Evolutionary conservation across 1,284 basidiomycete species (phyloP).

Genomic region (Sutorius eximius): DNA sequence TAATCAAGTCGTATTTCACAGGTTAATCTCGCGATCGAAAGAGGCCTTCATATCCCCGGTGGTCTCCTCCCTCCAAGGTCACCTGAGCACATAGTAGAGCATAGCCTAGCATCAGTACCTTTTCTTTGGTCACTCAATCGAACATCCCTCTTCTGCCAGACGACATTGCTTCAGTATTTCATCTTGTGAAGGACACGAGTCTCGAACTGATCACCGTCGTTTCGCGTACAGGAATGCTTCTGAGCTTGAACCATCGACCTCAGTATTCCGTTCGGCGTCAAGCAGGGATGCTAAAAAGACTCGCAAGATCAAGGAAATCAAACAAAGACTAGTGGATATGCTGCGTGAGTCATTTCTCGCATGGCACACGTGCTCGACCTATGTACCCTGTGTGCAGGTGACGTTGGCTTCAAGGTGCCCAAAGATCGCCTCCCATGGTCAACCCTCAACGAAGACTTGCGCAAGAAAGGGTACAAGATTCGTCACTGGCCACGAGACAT

Average conservation of each 20-base stretch:
- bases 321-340: conserved; percentile 8
- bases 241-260: background rate
- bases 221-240: background rate
- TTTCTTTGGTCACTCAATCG: too few species aligned
- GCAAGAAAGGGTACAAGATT: conserved; percentile 1
- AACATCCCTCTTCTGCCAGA: too few species aligned
- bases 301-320: conserved; percentile 9
- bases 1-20: background rate
- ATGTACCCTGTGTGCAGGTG: background rate
- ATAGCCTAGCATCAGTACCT: background rate
- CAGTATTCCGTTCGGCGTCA: too few species aligned
- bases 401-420: background rate
- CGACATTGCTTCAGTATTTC: background rate
- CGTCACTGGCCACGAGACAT: conserved; percentile 6
- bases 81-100: too few species aligned
- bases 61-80: background rate
- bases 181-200: background rate
- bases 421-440: conserved; percentile 10
- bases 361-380: background rate
- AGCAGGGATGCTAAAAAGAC: too few species aligned
- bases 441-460: too few species aligned
- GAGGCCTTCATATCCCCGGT: background rate
- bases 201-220: background rate
- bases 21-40: background rate
- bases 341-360: conserved; percentile 3